Conservation (phyloP, 192 early-diverging fungal genomes). For the Chytriomyces hyalinus region DNA sequence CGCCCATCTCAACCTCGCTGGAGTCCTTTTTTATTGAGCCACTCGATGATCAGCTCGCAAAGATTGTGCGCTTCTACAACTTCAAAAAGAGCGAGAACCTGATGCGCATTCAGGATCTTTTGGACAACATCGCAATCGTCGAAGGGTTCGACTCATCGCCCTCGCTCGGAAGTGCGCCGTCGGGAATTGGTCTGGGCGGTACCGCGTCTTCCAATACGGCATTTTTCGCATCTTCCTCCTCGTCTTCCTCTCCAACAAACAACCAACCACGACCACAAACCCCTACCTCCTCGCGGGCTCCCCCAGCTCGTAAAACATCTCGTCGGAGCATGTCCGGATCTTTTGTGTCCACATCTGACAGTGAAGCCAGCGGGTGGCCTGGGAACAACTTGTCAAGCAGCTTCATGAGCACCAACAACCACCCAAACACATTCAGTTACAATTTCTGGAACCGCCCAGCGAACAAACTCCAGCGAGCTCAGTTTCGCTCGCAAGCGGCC, state of each 20-base stretch:
- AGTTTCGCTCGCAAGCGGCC: constrained; percentile 58
- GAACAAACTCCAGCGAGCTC: constrained; percentile 40
- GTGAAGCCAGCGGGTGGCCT: neutral
- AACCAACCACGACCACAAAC: neutral
- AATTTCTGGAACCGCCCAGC: constrained; percentile 44
- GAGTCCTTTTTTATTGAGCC: constrained; percentile 67
- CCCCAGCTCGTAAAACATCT: neutral
- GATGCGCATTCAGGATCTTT: constrained; percentile 66
- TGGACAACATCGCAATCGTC: constrained; percentile 56
- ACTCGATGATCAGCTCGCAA: constrained; percentile 83
- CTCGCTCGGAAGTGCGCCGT: constrained; percentile 15
- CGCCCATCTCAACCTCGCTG: constrained; percentile 20
- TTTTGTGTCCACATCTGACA: neutral
- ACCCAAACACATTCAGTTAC: constrained; percentile 14
- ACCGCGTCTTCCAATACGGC: neutral
- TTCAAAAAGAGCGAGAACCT: constrained; percentile 83
- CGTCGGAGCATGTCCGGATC: constrained; percentile 22
- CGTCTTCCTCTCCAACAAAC: neutral
- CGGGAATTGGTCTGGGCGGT: neutral
- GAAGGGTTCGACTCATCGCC: constrained; percentile 46
- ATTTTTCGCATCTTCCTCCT: neutral
- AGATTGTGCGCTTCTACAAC: constrained; percentile 82
- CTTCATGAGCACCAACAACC: neutral
- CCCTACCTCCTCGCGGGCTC: too few relatives aligned
- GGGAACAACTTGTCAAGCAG: neutral